A percentile compares a stretch with the other conserved stretches of the same genome.
phyloP scores from a whole-genome alignment of 495 filamentous ascomycete species.

The Talaromyces liani region DNA sequence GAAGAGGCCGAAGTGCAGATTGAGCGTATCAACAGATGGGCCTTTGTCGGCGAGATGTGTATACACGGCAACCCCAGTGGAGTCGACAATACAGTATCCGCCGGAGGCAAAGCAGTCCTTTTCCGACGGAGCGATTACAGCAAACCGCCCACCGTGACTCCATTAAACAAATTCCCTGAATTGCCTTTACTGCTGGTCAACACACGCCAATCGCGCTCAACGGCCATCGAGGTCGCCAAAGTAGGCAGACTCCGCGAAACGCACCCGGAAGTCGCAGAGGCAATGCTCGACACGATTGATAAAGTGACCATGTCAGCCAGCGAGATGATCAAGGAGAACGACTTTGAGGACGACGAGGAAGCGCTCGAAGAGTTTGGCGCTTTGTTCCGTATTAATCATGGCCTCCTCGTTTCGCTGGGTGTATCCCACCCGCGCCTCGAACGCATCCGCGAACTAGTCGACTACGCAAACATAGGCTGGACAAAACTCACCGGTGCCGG shows the following conservation, averaged over 20 bases:
- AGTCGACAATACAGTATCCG: conserved; percentile 80
- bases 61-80: conserved; percentile 85
- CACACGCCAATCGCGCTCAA: conserved; percentile 68
- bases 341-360: conserved; percentile 30
- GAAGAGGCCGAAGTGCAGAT: conserved; percentile 65
- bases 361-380: conserved; percentile 60
- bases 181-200: conserved; percentile 74
- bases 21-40: conserved; percentile 83
- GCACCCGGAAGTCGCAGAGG: conserved; percentile 57
- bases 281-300: conserved; percentile 66
- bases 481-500: conserved; percentile 84
- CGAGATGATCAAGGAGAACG: conserved; percentile 42
- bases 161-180: conserved; percentile 69
- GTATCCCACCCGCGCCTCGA: conserved; percentile 82
- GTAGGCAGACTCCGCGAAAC: conserved; percentile 55
- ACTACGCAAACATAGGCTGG: conserved; percentile 72
- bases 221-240: conserved; percentile 68
- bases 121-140: conserved; percentile 68
- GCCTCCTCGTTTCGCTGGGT: conserved; percentile 66
- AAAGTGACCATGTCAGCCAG: conserved; percentile 61
- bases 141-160: conserved; percentile 58
- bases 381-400: conserved; percentile 76
- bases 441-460: conserved; percentile 73
- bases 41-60: conserved; percentile 81
- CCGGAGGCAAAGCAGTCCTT: conserved; percentile 72